Percentiles rank a stretch among this genome's conserved stretches.
Conservation (phyloP, 176 grass and related monocot species). For the Zea mays region DNA sequence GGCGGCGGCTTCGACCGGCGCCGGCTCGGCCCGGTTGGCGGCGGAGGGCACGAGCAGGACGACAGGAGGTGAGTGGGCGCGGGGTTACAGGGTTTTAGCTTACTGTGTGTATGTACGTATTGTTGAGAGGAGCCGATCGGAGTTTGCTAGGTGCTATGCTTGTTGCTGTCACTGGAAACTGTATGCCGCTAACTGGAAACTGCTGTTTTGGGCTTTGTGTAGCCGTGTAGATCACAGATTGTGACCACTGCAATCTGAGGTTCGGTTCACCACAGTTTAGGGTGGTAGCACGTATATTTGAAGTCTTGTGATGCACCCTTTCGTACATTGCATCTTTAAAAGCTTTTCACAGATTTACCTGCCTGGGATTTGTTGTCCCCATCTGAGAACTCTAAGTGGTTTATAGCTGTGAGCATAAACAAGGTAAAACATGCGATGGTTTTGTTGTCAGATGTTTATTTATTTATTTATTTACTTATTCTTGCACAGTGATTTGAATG, state of each 20-base stretch:
- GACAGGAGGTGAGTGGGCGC: constrained; percentile 60
- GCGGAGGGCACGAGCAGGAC: constrained; percentile 52
- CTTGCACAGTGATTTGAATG: no score
- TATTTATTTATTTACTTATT: no score
- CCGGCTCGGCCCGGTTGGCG: constrained; percentile 50
- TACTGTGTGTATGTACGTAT: not conserved
- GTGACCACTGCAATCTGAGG: not conserved
- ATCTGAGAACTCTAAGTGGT: not conserved
- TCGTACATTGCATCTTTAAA: not conserved
- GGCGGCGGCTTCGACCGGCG: constrained; percentile 73
- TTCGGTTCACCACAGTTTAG: not conserved
- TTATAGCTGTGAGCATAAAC: no score
- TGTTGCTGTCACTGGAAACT: not conserved
- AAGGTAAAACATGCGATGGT: no score
- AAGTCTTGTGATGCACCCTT: not conserved
- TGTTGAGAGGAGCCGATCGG: constrained; percentile 2
- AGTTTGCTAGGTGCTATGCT: not conserved
- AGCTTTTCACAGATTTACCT: not conserved
- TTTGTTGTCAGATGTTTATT: no score
- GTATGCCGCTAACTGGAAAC: not conserved
- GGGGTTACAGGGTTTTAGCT: constrained; percentile 9
- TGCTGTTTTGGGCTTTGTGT: not conserved
- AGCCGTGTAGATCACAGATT: not conserved
- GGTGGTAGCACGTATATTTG: not conserved
- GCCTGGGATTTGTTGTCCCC: not conserved